These are phyloP conservation scores for Fraxinus velutina DNA, from an alignment of 305 asterid species.

Conservation along the genomic window DNA sequence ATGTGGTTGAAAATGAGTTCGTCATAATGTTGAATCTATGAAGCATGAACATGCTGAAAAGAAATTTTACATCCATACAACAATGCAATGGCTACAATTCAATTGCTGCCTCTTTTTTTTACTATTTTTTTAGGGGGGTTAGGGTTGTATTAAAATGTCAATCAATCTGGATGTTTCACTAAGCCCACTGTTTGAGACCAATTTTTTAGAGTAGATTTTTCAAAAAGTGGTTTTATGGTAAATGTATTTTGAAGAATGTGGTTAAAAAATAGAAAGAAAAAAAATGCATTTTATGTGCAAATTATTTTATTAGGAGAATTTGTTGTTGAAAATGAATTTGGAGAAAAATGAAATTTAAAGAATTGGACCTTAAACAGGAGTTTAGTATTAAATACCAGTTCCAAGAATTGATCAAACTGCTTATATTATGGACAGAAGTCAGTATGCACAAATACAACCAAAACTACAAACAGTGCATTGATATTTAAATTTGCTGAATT, in stretches of 20 bases:
- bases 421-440: background rate
- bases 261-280: background rate
- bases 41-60: background rate
- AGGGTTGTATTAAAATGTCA: background rate
- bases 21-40: background rate
- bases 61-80: background rate
- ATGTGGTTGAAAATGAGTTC: background rate
- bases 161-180: background rate
- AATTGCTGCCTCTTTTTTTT: background rate
- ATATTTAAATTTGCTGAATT: background rate
- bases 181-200: background rate
- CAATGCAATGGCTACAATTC: background rate
- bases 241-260: background rate
- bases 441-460: background rate
- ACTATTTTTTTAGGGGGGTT: background rate
- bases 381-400: background rate
- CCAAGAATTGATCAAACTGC: background rate
- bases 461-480: background rate
- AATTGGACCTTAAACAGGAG: background rate
- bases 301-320: background rate
- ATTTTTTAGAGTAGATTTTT: background rate
- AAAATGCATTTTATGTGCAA: background rate
- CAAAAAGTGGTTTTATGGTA: background rate
- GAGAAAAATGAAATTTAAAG: background rate
- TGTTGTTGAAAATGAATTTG: background rate